Evolutionary conservation across 2,329 filamentous ascomycete species (phyloP), one percentile per base, ranked within the genome.

Genomic region (Nigrograna mackinnonii): DNA sequence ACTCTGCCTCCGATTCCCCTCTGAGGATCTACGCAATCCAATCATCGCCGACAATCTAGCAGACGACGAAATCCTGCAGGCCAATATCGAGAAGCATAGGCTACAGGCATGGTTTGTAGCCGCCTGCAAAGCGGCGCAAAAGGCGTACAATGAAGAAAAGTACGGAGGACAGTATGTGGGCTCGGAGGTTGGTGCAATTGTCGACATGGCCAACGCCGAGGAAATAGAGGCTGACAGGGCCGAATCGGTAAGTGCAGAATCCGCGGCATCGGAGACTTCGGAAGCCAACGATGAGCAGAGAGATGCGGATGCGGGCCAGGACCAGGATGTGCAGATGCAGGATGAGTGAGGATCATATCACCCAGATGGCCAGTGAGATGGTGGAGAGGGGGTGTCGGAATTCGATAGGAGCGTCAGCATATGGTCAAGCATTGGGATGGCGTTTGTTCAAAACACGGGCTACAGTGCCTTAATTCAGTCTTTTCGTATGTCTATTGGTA

Each of bases 41-140:
- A 79, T 95, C 44, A 71, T 85, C 20, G 80, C 84, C 19, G 88
- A 89, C 44, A 86, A 94, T 72, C 75, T 80, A 43, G 77, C 78
- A 43, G 91, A 96, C 68, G 87, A 92, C 59, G 77, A 79, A 46
- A 62, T 79, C 9, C 74, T 96, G 28, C 71, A 76, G 38, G 76
- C 78, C 37, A 83, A 83, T 60, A 75, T 94, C 16, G 80, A 86
- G 42, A 84, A 84, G 64, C 78, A 83, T 44, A 78, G 84, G 26
- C 77, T 96, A 9, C 81, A 83, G 5, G 78, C 85, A 42, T 95
- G 91, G 88, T 78, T 79, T 45, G 62, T 66, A 22, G 71, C 69
- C 39, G 73, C 71, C 2, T 68, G 67, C 41, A 52, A 58, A 37
- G 66, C 67, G 13, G 66, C 26, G 37, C 39, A 24, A 33, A 26